Percentiles rank a stretch among this genome's conserved stretches.
phyloP scores from a whole-genome alignment of 768 basidiomycete species.

The Tricholomella constricta region DNA sequence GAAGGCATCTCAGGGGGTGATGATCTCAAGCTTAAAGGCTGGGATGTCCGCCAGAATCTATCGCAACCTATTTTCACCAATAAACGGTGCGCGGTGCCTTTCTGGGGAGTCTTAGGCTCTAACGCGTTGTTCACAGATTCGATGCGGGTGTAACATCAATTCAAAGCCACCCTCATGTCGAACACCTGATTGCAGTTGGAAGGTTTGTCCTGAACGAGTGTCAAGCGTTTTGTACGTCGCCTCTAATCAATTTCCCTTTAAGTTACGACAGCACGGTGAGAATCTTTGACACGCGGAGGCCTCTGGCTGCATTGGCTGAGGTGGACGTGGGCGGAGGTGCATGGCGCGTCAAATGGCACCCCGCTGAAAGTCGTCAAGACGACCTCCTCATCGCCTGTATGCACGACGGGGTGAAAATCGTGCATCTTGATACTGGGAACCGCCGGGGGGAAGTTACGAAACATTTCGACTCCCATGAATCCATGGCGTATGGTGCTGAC shows the following conservation, averaged over 20 bases:
- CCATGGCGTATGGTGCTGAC: slow-evolving; percentile 90
- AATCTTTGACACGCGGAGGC: slow-evolving; percentile 81
- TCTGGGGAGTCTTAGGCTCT: neutral
- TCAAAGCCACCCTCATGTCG: slow-evolving; percentile 76
- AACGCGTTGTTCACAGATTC: slow-evolving; percentile 54
- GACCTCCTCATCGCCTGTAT: slow-evolving; percentile 94
- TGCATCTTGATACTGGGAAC: slow-evolving; percentile 44
- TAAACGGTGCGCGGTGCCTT: slow-evolving; percentile 51
- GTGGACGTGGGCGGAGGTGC: slow-evolving; percentile 86
- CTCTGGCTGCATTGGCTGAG: slow-evolving; percentile 52
- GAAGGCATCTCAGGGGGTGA: slow-evolving; percentile 71
- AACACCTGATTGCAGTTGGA: slow-evolving; percentile 87
- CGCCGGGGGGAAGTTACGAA: slow-evolving; percentile 31
- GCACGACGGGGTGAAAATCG: slow-evolving; percentile 95
- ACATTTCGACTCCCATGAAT: slow-evolving; percentile 75
- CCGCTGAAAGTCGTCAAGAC: slow-evolving; percentile 57
- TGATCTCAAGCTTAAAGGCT: slow-evolving; percentile 85
- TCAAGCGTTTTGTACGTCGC: too few species aligned
- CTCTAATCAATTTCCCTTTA: neutral
- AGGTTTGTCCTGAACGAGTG: slow-evolving; percentile 48
- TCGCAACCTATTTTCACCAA: slow-evolving; percentile 66
- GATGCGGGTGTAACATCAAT: slow-evolving; percentile 92
- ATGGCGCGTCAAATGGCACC: slow-evolving; percentile 98
- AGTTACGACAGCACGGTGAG: slow-evolving; percentile 86
- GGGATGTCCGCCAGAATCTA: slow-evolving; percentile 80